Percentiles rank a stretch among this genome's conserved stretches.
phyloP scores from a whole-genome alignment of 306 rosid genomes.

The Neltuma alba region DNA sequence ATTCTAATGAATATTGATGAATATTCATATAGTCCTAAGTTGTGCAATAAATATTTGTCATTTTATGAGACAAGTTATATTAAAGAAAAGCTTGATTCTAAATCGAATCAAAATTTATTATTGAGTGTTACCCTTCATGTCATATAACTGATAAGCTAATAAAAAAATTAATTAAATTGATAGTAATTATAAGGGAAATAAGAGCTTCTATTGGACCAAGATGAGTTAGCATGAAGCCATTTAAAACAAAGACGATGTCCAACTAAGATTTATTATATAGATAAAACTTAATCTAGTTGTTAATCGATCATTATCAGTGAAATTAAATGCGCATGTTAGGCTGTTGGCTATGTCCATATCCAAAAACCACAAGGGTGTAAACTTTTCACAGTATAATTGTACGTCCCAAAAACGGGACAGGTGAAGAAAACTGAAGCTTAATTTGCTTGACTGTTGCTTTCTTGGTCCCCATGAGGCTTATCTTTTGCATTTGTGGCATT shows the following conservation, averaged over 20 bases:
- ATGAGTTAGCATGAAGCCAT: background rate
- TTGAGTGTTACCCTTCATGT: too few relatives aligned
- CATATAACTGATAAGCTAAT: background rate
- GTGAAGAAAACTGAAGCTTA: background rate
- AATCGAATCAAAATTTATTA: too few relatives aligned
- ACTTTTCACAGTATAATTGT: background rate
- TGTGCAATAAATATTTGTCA: background rate
- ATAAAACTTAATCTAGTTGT: background rate
- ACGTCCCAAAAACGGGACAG: background rate
- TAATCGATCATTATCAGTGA: background rate
- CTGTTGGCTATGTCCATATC: background rate
- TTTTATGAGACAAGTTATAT: too few relatives aligned
- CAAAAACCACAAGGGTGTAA: background rate
- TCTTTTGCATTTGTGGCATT: background rate
- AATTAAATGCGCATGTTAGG: background rate
- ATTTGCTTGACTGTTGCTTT: background rate
- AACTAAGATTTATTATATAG: background rate
- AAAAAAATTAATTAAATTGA: too few relatives aligned
- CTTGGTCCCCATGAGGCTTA: background rate
- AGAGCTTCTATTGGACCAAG: background rate
- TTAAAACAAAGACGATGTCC: background rate
- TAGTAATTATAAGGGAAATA: background rate
- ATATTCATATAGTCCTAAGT: too few relatives aligned
- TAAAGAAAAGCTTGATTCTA: too few relatives aligned
- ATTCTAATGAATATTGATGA: background rate